A percentile compares a stretch with the other conserved stretches of the same genome.
Evolutionary conservation across 768 basidiomycete species (phyloP).

Genomic region (Phlebiopsis flavidoalba): DNA sequence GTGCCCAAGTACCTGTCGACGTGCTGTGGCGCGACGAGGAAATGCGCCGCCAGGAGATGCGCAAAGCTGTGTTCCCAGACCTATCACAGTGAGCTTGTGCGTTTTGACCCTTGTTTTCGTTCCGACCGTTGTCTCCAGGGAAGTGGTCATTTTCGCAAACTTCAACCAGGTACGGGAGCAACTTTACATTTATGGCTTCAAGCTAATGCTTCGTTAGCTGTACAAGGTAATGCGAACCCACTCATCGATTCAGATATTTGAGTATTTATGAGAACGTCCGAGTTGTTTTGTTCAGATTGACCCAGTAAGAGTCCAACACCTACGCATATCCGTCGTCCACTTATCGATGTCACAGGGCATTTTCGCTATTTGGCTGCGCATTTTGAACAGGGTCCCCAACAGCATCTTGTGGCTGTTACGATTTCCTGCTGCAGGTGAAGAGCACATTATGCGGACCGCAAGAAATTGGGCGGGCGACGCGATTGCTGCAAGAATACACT

Average conservation of each 20-base stretch:
- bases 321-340: neutral
- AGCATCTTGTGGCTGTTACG: constrained; percentile 52
- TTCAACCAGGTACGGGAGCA: constrained; percentile 40
- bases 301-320: constrained; percentile 25
- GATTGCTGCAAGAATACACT: constrained; percentile 39
- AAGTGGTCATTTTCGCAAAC: constrained; percentile 45
- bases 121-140: neutral
- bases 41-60: constrained; percentile 31
- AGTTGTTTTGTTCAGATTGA: constrained; percentile 25
- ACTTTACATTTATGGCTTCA: neutral
- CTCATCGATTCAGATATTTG: neutral
- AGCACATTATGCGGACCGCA: constrained; percentile 38
- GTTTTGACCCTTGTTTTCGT: neutral
- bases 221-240: constrained; percentile 33
- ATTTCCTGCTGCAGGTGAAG: constrained; percentile 43
- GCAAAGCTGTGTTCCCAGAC: constrained; percentile 38
- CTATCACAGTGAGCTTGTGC: constrained; percentile 31
- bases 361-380: constrained; percentile 45
- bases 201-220: constrained; percentile 25
- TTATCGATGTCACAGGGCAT: constrained; percentile 24
- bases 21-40: constrained; percentile 36
- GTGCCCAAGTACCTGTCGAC: constrained; percentile 12
- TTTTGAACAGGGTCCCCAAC: constrained; percentile 36
- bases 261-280: neutral
- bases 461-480: constrained; percentile 40